These are phyloP conservation scores for Silene coronaria DNA, from an alignment of 179 eudicot species.

Conservation along the genomic window DNA sequence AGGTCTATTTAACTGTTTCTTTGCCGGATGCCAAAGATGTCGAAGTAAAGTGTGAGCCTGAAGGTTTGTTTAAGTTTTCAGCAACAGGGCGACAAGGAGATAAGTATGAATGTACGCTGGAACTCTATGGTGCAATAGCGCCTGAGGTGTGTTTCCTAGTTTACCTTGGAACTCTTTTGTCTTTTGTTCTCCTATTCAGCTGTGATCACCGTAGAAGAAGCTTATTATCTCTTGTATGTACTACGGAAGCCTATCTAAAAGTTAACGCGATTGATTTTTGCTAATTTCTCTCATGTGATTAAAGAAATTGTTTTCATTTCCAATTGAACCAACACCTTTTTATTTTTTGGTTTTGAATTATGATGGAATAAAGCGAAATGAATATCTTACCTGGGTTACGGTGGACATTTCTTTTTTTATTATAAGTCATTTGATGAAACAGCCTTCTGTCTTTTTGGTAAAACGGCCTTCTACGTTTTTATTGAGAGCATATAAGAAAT, in stretches of 20 bases:
- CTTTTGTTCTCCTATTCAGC: neutral
- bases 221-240: neutral
- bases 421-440: neutral
- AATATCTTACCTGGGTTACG: neutral
- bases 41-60: conserved; percentile 61
- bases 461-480: neutral
- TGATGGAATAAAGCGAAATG: too few relatives aligned
- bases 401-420: neutral
- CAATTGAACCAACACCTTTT: neutral
- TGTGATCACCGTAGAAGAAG: neutral
- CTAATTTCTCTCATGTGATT: neutral
- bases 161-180: neutral
- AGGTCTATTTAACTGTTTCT: conserved; percentile 62
- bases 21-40: conserved; percentile 78
- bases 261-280: neutral
- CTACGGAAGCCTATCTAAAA: neutral
- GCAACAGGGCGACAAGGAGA: conserved; percentile 59
- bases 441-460: neutral
- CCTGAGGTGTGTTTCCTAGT: conserved; percentile 52
- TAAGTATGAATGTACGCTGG: conserved; percentile 49
- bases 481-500: neutral
- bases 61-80: conserved; percentile 61
- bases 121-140: conserved; percentile 54
- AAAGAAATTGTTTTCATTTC: neutral
- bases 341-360: neutral